Evolutionary conservation across 176 grass and related monocot genomes (phyloP).

Genomic region (Dactylis glomerata): DNA sequence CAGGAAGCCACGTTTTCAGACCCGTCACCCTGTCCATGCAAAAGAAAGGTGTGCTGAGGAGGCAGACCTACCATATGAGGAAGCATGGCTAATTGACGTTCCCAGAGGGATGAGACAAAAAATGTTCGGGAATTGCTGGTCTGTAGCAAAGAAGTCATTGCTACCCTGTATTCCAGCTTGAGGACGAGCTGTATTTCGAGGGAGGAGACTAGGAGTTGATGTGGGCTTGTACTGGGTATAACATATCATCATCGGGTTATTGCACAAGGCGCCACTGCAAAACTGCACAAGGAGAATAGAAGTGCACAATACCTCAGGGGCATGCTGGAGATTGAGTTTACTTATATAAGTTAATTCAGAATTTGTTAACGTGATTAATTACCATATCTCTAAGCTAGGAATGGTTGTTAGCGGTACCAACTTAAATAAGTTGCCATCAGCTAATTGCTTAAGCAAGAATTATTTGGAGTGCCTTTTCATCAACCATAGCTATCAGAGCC

Average conservation of each 20-base stretch:
- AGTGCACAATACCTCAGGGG: neutral
- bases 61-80: neutral
- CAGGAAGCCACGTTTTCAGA: neutral
- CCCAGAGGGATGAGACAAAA: neutral
- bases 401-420: neutral
- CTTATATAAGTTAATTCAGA: constrained; percentile 3
- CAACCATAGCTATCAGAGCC: neutral
- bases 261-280: neutral
- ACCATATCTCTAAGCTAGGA: neutral
- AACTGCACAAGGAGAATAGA: too few species aligned
- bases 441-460: neutral
- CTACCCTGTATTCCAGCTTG: neutral
- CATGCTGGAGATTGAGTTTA: neutral
- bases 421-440: neutral
- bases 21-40: neutral
- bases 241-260: neutral
- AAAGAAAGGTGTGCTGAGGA: neutral
- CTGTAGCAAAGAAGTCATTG: neutral
- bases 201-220: neutral
- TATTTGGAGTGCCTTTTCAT: neutral
- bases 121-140: neutral
- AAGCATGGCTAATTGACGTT: neutral
- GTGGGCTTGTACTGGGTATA: neutral
- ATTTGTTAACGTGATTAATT: neutral
- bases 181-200: neutral